Evolutionary conservation across 1,139 yeast genomes (phyloP).

Genomic region (Kluyveromyces marxianus): DNA sequence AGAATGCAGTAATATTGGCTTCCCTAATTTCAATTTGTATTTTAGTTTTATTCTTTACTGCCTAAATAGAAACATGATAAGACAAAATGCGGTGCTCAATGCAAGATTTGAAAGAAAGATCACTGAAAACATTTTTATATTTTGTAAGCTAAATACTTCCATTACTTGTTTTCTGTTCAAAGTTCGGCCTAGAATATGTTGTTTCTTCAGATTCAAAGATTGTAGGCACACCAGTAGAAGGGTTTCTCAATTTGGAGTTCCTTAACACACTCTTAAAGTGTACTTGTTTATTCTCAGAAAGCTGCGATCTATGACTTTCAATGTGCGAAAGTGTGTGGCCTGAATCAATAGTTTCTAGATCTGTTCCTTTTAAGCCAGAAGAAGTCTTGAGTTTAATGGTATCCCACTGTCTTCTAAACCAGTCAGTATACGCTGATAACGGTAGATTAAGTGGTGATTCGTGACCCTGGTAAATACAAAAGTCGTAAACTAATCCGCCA

Average conservation of each 20-base stretch:
- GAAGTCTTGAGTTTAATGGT: not conserved
- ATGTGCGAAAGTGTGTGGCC: not conserved
- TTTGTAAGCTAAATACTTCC: not conserved
- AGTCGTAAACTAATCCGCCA: constrained; percentile 42
- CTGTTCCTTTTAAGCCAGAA: not conserved
- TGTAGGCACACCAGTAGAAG: constrained; percentile 25
- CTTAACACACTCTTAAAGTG: constrained; percentile 18
- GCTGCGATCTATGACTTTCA: constrained; percentile 1
- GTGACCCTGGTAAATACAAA: constrained; percentile 41
- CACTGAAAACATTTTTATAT: not conserved
- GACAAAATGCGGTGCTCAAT: not conserved
- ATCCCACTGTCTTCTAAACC: constrained; percentile 20
- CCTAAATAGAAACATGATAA: constrained; percentile 17
- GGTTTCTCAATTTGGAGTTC: constrained; percentile 8
- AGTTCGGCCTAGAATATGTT: constrained; percentile 2
- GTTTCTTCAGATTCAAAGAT: constrained; percentile 17
- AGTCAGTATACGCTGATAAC: constrained; percentile 21
- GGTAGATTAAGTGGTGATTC: constrained; percentile 44
- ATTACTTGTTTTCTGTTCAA: constrained; percentile 1
- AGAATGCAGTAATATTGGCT: constrained; percentile 84
- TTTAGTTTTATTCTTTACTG: constrained; percentile 52
- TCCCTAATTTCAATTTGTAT: constrained; percentile 66
- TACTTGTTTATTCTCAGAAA: constrained; percentile 17
- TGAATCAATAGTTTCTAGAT: constrained; percentile 3
- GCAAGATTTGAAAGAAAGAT: not conserved